Conservation (phyloP, 78 protist genomes). For the slime mould (Dictyostelium discoideum) region DNA sequence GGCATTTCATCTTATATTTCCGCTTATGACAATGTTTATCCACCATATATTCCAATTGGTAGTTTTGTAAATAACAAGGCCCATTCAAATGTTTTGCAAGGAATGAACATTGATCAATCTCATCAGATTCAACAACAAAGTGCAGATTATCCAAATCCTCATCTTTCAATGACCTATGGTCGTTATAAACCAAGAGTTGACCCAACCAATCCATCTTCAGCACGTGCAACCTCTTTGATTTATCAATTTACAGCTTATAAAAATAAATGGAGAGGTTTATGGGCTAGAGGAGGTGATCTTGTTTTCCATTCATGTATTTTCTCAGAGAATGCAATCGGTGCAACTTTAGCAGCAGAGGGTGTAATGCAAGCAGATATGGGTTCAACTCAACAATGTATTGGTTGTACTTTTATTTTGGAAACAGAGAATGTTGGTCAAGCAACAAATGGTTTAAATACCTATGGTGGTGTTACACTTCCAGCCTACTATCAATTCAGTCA, state of each 20-base stretch:
- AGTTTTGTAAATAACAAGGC: slow-evolving; percentile 37
- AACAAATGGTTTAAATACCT: slow-evolving; percentile 21
- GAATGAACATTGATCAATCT: slow-evolving; percentile 56
- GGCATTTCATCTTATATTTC: slow-evolving; percentile 27
- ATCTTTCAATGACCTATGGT: slow-evolving; percentile 24
- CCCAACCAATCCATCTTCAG: slow-evolving; percentile 22
- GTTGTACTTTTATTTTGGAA: slow-evolving; percentile 42
- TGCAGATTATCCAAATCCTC: slow-evolving; percentile 18
- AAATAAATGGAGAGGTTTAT: slow-evolving; percentile 72
- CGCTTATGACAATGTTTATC: slow-evolving; percentile 2
- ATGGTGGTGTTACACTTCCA: slow-evolving; percentile 43
- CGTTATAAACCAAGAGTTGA: slow-evolving; percentile 67
- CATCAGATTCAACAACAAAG: slow-evolving; percentile 29
- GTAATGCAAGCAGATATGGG: slow-evolving; percentile 72
- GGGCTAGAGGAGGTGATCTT: slow-evolving; percentile 76
- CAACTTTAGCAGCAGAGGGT: slow-evolving; percentile 59
- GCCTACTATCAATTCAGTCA: slow-evolving; percentile 53
- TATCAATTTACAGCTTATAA: slow-evolving; percentile 40
- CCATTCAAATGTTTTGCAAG: slow-evolving; percentile 42
- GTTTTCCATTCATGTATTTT: slow-evolving; percentile 16
- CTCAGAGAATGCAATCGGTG: slow-evolving; percentile 75
- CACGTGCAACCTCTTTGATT: slow-evolving; percentile 27
- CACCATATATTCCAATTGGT: slow-evolving; percentile 24
- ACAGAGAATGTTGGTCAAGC: slow-evolving; percentile 47
- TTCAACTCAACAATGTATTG: slow-evolving; percentile 32